phyloP scores from a whole-genome alignment of 2,329 filamentous ascomycete genomes.

The Colletotrichum acutatum region DNA sequence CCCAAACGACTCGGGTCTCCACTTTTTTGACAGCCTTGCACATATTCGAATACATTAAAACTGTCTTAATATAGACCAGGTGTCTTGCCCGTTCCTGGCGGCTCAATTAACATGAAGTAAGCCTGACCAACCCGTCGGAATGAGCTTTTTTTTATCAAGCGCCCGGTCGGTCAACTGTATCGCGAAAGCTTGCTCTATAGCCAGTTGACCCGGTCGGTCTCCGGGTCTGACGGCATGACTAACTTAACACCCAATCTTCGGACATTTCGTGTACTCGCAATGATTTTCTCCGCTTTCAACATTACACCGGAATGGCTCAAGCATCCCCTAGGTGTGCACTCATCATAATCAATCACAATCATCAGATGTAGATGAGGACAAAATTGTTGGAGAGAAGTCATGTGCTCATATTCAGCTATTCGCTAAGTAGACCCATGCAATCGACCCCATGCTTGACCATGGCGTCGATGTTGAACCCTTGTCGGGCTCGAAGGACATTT shows the following conservation, averaged over 20 bases:
- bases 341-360: background rate
- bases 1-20: background rate
- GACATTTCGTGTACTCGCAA: background rate
- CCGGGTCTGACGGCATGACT: background rate
- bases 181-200: background rate
- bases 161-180: background rate
- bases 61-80: background rate
- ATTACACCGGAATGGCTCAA: background rate
- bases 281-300: background rate
- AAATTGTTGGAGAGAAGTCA: background rate
- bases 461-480: slow-evolving; percentile 25
- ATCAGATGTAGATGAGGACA: too few species aligned
- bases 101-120: background rate
- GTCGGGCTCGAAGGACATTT: slow-evolving; percentile 15
- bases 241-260: background rate
- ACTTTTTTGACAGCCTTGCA: background rate
- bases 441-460: background rate
- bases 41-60: background rate
- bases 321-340: too few species aligned
- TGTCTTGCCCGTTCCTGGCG: background rate
- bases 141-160: background rate
- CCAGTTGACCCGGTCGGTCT: background rate
- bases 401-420: slow-evolving; percentile 18
- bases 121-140: background rate
- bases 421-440: slow-evolving; percentile 8